Base-by-base conservation (phyloP, 495 filamentous ascomycete genomes). In the Terfezia boudieri region DNA sequence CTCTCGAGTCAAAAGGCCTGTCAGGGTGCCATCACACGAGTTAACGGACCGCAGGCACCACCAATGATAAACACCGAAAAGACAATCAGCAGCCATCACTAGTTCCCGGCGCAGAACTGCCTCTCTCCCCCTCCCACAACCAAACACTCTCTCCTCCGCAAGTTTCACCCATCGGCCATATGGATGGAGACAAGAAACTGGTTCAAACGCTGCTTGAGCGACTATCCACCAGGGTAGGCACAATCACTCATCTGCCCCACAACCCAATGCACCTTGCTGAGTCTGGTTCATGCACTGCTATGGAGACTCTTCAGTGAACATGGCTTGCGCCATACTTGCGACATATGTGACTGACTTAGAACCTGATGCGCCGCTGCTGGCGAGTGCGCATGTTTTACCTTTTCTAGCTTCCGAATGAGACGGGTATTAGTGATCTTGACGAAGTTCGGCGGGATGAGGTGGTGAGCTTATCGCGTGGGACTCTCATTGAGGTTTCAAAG, bases 151-250 rank as follows among this genome's bases (percentile, higher is more conserved):
- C 8, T 9, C 41, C 41, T 46, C 41, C 41, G 17, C 41, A 14
- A 20, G 4, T 14, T 46, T 46, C 17, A 20, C 17, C 41, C 41
- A 14, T 46, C 17, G 41, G 0, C 41, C 41, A 46, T 20, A 80
- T 81, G 77, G 79, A 74, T 66, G 71, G 73, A 64, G 77, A 80
- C 69, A 72, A 71, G 53, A 74, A 71, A 66, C 67, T 80, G 64
- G 76, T 81, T 57, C 71, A 74, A 67, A 75, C 74, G 64, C 68
- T 81, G 59, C 73, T 81, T 61, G 78, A 80, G 67, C 73, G 77
- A 65, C 71, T 81, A 55, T 73, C 72, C 49, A 74, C 76, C 59
- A 72, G 76, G 71, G 78, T 80, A 74, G 60, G 58, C 50, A 17
- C 23, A 53, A 48, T 37, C 49, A 16, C 49, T 12, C 49, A n/a